Evolutionary conservation across 2,329 filamentous ascomycete genomes (phyloP).

Genomic region (Penicillium sp.): DNA sequence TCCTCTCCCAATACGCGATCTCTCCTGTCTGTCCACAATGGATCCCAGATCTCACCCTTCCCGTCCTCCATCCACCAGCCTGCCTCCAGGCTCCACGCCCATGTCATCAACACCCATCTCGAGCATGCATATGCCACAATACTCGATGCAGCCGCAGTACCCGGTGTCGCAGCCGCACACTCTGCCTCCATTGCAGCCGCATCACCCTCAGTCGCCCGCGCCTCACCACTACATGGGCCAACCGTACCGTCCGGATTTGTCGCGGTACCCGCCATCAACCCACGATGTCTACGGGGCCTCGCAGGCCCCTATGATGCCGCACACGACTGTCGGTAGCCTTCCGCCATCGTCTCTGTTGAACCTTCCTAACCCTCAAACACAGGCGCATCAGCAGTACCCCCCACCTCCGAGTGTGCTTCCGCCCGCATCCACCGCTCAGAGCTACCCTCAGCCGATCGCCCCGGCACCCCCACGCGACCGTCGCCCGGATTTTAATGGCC

Average conservation of each 20-base stretch:
- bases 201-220: slow-evolving; percentile 46
- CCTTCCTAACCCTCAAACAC: slow-evolving; percentile 40
- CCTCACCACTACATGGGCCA: slow-evolving; percentile 44
- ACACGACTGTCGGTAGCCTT: slow-evolving; percentile 43
- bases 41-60: slow-evolving; percentile 47
- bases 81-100: slow-evolving; percentile 47
- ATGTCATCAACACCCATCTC: slow-evolving; percentile 47
- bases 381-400: slow-evolving; percentile 42
- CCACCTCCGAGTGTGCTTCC: slow-evolving; percentile 59
- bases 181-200: slow-evolving; percentile 48
- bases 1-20: slow-evolving; percentile 14
- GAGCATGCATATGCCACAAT: slow-evolving; percentile 49
- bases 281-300: slow-evolving; percentile 46
- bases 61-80: slow-evolving; percentile 45
- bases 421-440: slow-evolving; percentile 64
- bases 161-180: slow-evolving; percentile 46
- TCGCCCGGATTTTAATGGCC: slow-evolving; percentile 60
- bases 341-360: slow-evolving; percentile 45
- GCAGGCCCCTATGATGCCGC: slow-evolving; percentile 44
- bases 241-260: slow-evolving; percentile 44
- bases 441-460: slow-evolving; percentile 73
- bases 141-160: slow-evolving; percentile 48
- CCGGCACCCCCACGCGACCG: slow-evolving; percentile 61
- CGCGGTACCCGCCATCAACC: slow-evolving; percentile 43
- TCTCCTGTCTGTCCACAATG: slow-evolving; percentile 30